Evolutionary conservation across 257 asterid genomes (phyloP), one percentile per base, ranked within the genome.

Genomic region (Apocynum venetum): DNA sequence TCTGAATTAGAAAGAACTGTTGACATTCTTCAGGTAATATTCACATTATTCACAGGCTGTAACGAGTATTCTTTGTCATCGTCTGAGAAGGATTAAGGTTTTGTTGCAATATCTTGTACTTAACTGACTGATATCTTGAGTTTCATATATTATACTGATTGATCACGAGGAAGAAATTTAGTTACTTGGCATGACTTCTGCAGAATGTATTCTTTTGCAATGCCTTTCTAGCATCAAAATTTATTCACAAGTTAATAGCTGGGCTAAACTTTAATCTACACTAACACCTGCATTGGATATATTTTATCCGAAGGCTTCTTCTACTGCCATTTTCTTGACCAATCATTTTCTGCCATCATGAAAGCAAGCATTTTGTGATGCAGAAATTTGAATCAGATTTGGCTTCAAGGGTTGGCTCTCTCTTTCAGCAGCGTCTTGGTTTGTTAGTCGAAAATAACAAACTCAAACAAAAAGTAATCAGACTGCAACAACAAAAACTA

Each of bases 1-100:
- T 85, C 97, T 68, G 97, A 91, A 81, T 91, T 93, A 76, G 98
- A 93, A 84, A 87, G 82, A 82, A 88, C 90, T 67, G 93, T 89
- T 51, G 83, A 85, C 63, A 71, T 77, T 77, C 89, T 89, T 84
- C 96, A 93, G 97, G 97, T 89, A 87, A 70, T 69, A 43, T 25
- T 49, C 41, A 19, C 31, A 53, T 7, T 73, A n/a, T 13, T 72
- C 49, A 12, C 43, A 38, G 52, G 65, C 66, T 56, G 48, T 4
- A 77, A 59, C 36, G 59, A 13, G 25, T 15, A 12, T 59, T 10
- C 56, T 31, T 25, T 41, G n/a, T 46, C 14, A 14, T 25, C 20
- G 40, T 76, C 46, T 40, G 14, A 25, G 52, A 46, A 47, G 9
- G 48, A n/a, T 66, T 2, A 19, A 43, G 52, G 10, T 6, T 52